phyloP scores from a whole-genome alignment of 2,329 filamentous ascomycete genomes.

The Hypoxylon sp. region DNA sequence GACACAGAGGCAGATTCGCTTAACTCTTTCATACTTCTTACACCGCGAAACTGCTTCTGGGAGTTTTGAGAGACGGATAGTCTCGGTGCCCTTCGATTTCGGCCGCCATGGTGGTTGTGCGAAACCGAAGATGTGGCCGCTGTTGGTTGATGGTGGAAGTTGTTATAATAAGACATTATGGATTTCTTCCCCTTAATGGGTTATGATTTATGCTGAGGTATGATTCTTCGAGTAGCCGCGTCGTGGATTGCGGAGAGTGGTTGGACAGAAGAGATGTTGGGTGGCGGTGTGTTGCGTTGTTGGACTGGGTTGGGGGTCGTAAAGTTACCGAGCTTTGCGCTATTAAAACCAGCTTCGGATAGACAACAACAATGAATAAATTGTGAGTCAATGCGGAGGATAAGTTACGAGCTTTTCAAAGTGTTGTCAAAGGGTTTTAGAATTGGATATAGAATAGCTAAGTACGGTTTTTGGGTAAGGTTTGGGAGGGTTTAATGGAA shows the following conservation, averaged over 20 bases:
- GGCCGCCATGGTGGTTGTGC: slow-evolving; percentile 86
- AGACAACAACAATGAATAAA: slow-evolving; percentile 42
- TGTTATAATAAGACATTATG: slow-evolving; percentile 77
- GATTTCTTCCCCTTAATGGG: slow-evolving; percentile 31
- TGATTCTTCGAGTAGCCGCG: slow-evolving; percentile 39
- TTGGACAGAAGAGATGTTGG: slow-evolving; percentile 45
- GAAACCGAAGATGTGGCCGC: slow-evolving; percentile 69
- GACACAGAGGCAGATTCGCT: slow-evolving; percentile 82
- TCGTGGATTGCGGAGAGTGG: slow-evolving; percentile 43
- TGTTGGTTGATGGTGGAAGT: slow-evolving; percentile 71
- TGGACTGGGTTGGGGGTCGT: slow-evolving; percentile 38
- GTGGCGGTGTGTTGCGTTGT: slow-evolving; percentile 46
- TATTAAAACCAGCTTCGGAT: slow-evolving; percentile 44
- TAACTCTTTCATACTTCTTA: slow-evolving; percentile 88
- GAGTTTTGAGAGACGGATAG: slow-evolving; percentile 84
- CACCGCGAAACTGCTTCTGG: slow-evolving; percentile 88
- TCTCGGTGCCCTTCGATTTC: slow-evolving; percentile 86
- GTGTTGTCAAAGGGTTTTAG: slow-evolving; percentile 24
- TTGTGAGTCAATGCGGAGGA: slow-evolving; percentile 16
- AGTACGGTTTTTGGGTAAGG: slow-evolving; percentile 34
- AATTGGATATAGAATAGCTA: slow-evolving; percentile 36
- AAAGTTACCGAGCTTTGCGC: slow-evolving; percentile 45
- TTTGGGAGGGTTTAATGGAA: slow-evolving; percentile 33
- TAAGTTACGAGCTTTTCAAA: slow-evolving; percentile 29
- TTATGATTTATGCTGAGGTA: slow-evolving; percentile 31